These are phyloP conservation scores for Ascochyta fabae DNA, from an alignment of 2,329 filamentous ascomycete species.

Conservation along the genomic window DNA sequence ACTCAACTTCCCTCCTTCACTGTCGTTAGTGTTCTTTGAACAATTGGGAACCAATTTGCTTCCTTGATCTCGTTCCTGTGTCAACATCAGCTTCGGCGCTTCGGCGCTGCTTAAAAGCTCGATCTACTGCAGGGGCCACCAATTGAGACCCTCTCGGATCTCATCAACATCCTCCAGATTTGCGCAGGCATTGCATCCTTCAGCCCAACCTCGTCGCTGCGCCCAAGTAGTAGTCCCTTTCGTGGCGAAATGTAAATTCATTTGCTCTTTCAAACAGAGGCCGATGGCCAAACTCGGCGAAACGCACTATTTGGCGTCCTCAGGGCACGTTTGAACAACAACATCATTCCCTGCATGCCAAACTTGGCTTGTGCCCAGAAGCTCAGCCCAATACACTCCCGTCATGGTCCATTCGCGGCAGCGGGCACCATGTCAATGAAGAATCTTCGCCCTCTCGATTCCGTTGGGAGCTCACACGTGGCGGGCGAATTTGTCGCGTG, in stretches of 20 bases:
- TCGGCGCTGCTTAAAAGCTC: conserved; percentile 6
- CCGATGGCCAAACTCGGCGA: neutral
- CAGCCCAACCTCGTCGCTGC: neutral
- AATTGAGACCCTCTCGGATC: neutral
- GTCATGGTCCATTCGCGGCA: conserved; percentile 4
- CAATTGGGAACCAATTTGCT: neutral
- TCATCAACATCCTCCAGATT: conserved; percentile 11
- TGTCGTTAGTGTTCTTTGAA: neutral
- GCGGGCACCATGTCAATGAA: neutral
- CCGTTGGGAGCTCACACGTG: conserved; percentile 4
- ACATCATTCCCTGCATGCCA: conserved; percentile 5
- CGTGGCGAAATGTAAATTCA: neutral
- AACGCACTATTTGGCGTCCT: neutral
- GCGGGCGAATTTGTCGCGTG: neutral
- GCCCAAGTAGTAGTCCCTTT: neutral
- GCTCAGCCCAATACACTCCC: neutral
- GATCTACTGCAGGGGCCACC: conserved; percentile 6
- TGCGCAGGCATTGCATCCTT: conserved; percentile 15
- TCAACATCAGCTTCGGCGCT: conserved; percentile 8
- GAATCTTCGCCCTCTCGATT: neutral
- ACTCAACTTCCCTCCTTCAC: neutral
- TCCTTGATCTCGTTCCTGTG: neutral
- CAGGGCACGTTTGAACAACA: conserved; percentile 7
- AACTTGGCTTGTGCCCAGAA: neutral
- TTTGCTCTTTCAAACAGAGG: neutral